Base-by-base conservation (phyloP, 1,284 basidiomycete species). In the Porodaedalea pini region DNA sequence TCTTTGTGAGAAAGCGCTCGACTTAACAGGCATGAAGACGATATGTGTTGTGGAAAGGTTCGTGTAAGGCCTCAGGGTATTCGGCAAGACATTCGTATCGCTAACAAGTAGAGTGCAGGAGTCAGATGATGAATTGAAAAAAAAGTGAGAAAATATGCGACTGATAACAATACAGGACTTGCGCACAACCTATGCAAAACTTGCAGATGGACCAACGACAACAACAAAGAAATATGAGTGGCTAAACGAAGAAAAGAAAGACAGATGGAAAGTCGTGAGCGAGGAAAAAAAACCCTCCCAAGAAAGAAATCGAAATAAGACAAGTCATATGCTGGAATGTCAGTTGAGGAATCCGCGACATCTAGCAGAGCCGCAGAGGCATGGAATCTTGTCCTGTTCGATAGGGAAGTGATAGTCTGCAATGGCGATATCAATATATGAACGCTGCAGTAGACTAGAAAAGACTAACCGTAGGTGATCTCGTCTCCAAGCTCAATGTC, bases 401-500 rank as follows among this genome's bases (percentile, higher is more conserved):
- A 92, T 88, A 47, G 92, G 92, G 76, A 94, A 94, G 72, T 94
- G 92, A 73, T 94, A 94, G 75, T 94, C 91, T 92, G 66, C 4
- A 34, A 44, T 31, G 61, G 34, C 37, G 47, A 55, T 10, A 47
- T 45, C 31, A n/a, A 50, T 3, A n/a, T 19, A 57, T 21, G 45
- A 34, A 44, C 13, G 49, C 15, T 17, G 3, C 40, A 47, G 59
- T 31, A 11, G 23, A 19, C 43, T 32, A 21, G n/a, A 21, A 37
- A 52, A 57, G n/a, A 23, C 54, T 31, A 44, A 91, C 90, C 90
- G 74, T 92, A 93, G 59, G 93, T 94, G 67, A 97, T 94, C 75
- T 97, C 94, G 68, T 95, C 93, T 54, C 94, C 94, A 13, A 94
- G 85, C 65, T 94, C 86, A 66, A 99, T 94, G 63, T 91, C 88